phyloP scores from a whole-genome alignment of 805 yeast species.

The Tetrapisispora nanseiensis region DNA sequence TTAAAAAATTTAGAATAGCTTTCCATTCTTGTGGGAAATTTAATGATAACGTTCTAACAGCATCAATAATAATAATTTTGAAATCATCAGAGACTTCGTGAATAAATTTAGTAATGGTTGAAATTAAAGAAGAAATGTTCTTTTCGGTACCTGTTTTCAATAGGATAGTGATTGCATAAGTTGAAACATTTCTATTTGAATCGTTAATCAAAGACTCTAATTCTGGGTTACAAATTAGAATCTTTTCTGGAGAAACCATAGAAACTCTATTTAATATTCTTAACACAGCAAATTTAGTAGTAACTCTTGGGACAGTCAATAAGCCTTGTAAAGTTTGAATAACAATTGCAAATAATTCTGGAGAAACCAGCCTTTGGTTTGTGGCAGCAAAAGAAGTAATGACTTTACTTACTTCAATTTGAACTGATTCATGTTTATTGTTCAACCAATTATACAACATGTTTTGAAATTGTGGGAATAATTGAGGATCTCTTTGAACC shows the following conservation, averaged over 20 bases:
- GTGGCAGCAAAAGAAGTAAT: conserved; percentile 38
- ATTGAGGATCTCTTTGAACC: conserved; percentile 59
- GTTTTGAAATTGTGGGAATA: conserved; percentile 37
- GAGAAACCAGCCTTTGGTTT: conserved; percentile 43
- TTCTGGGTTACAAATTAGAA: conserved; percentile 71
- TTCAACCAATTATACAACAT: conserved; percentile 61
- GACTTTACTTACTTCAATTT: conserved; percentile 78
- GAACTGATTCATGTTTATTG: conserved; percentile 81
- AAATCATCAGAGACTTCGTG: conserved; percentile 93
- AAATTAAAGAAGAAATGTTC: conserved; percentile 78
- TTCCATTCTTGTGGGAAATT: conserved; percentile 89
- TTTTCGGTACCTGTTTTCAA: conserved; percentile 91
- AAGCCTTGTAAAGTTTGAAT: conserved; percentile 65
- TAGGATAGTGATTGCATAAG: conserved; percentile 93
- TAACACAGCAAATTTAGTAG: conserved; percentile 87
- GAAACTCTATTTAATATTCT: conserved; percentile 82
- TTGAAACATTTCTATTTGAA: conserved; percentile 82
- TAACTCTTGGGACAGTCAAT: conserved; percentile 78
- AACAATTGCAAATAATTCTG: conserved; percentile 61
- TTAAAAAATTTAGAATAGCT: conserved; percentile 68
- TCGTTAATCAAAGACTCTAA: conserved; percentile 82
- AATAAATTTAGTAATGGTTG: conserved; percentile 80
- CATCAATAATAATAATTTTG: conserved; percentile 89
- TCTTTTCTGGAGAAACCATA: conserved; percentile 66
- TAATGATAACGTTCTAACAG: conserved; percentile 81